A percentile compares a stretch with the other conserved stretches of the same genome.
Conservation (phyloP, 495 filamentous ascomycete genomes). For the Daldinia loculata region DNA sequence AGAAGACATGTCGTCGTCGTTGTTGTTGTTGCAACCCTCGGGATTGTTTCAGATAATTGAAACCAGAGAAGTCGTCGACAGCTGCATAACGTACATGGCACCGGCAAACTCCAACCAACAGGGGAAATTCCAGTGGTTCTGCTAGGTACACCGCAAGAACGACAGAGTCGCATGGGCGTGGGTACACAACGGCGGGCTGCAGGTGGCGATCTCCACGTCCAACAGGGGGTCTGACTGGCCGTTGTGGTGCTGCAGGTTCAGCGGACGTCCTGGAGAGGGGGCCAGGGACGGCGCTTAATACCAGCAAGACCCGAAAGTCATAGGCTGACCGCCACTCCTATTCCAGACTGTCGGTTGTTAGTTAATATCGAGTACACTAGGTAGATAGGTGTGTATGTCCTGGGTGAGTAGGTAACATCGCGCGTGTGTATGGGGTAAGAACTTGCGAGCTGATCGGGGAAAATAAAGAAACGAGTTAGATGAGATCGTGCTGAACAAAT, state of each 20-base stretch:
- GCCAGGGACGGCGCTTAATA: conserved; percentile 21
- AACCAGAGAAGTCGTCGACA: conserved; percentile 6
- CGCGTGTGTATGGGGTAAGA: conserved; percentile 18
- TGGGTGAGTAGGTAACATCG: conserved; percentile 30
- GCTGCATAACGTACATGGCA: not conserved
- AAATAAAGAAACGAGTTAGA: not conserved
- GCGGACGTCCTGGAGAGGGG: conserved; percentile 18
- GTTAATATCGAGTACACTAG: not conserved
- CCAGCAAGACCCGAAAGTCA: conserved; percentile 35
- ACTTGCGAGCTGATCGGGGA: conserved; percentile 24
- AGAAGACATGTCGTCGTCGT: conserved; percentile 15
- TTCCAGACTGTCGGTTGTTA: conserved; percentile 32
- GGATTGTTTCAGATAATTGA: conserved; percentile 23
- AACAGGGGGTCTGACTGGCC: conserved; percentile 39
- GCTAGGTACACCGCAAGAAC: conserved; percentile 47
- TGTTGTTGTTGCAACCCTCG: conserved; percentile 22
- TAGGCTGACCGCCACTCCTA: conserved; percentile 49
- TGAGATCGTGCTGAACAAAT: conserved; percentile 22
- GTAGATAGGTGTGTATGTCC: not conserved
- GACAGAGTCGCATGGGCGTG: conserved; percentile 22
- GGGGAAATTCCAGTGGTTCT: conserved; percentile 29
- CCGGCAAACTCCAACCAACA: conserved; percentile 22
- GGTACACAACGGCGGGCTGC: conserved; percentile 33
- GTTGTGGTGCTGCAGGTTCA: conserved; percentile 31
- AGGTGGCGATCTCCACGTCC: conserved; percentile 21